phyloP scores from a whole-genome alignment of 179 eudicot genomes.

The Amaranthus tricolor region DNA sequence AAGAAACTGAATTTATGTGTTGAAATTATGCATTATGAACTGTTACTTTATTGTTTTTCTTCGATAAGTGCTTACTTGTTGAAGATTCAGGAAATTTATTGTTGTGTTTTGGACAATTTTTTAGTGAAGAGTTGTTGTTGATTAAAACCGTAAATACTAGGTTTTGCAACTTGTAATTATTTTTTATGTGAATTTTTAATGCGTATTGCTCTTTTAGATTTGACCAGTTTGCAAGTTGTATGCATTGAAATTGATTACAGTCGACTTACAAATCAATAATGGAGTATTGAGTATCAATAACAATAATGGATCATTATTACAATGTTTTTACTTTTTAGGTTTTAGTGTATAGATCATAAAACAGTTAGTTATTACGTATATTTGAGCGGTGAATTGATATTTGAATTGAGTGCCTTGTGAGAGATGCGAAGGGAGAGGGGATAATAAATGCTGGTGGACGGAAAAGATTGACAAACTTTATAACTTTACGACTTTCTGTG shows the following conservation, averaged over 20 bases:
- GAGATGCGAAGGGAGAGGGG: background rate
- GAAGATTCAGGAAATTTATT: background rate
- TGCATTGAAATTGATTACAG: no score
- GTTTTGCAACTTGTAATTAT: no score
- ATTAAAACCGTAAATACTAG: background rate
- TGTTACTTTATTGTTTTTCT: background rate
- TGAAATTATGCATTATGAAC: background rate
- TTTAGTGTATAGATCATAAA: no score
- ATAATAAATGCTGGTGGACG: background rate
- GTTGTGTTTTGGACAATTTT: background rate
- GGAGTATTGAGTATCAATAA: no score
- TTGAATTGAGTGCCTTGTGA: background rate
- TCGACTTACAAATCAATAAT: no score
- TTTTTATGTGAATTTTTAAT: no score
- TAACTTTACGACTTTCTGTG: no score
- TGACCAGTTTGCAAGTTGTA: no score
- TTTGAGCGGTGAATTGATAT: background rate
- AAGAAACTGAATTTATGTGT: background rate
- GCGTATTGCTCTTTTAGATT: no score
- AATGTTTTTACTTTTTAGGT: no score
- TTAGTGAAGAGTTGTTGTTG: background rate
- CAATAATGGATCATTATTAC: no score
- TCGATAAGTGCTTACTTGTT: background rate
- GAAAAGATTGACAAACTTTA: no score
- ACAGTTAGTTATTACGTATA: background rate